Evolutionary conservation across 169 alveolate genomes (phyloP), one percentile per base, ranked within the genome.

Genomic region (Cryptosporidium tyzzeri): DNA sequence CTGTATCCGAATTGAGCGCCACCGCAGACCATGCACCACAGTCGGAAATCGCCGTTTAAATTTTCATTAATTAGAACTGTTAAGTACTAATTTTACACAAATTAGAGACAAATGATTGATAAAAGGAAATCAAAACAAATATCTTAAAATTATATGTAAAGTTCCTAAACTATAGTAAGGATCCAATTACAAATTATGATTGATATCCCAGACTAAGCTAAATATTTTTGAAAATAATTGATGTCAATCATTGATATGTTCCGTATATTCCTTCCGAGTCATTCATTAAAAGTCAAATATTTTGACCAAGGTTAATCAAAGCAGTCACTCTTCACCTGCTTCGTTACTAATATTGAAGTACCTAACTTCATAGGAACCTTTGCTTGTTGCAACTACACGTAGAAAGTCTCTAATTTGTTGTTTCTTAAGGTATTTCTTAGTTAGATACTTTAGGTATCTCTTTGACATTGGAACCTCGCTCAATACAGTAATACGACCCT

Each of bases 371-470:
- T 97, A 97, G 18, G 97, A 92, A 86, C 94, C 92, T 86, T 97
- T 97, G 93, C 94, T 95, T 55, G 95, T 95, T 44, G 99, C 99
- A 59, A 97, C 97, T 48, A 98, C 99, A 87, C 99, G 97, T 84
- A 98, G 93, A 94, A 97, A 98, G 91, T 98, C 99, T 70, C 99
- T 96, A 70, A 98, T 95, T 92, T 96, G 98, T 89, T 97, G 99
- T 94, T 97, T 96, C 97, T 97, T 98, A 84, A 98, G 87, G 97
- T 98, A 98, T 94, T 98, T 98, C 97, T 98, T 98, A 84, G 99
- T 97, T 92, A 98, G 87, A 93, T 98, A 98, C 98, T 98, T 96
- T 85, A 98, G 92, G 96, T 98, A 98, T 73, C 99, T 94, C 97
- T 98, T 98, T 73, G 99, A 96, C 96, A 98, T 97, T 33, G 99